Evolutionary conservation across 2,329 filamentous ascomycete genomes (phyloP).

Genomic region (Diplodia mutila): DNA sequence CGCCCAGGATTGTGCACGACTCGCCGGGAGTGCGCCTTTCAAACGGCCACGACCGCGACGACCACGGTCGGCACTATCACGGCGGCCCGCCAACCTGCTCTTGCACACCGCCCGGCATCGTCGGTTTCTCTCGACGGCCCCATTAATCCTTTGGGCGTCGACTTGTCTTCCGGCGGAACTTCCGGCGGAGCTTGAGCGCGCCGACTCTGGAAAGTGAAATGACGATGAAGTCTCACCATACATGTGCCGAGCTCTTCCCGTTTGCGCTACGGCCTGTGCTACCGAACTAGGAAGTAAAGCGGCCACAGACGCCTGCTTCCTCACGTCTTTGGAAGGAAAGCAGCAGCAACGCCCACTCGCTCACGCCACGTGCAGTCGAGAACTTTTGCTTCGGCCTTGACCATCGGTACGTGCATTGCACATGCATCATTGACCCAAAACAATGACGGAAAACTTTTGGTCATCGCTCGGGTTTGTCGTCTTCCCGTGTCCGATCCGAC

Average conservation of each 20-base stretch:
- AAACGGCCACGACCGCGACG: too few species aligned
- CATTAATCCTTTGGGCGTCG: not conserved
- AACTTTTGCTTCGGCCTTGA: not conserved
- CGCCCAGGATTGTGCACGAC: not conserved
- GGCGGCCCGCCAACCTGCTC: not conserved
- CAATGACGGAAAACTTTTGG: not conserved
- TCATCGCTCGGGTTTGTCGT: not conserved
- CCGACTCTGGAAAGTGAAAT: not conserved
- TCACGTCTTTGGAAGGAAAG: too few species aligned
- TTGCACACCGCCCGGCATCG: conserved; percentile 4
- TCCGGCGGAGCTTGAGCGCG: not conserved
- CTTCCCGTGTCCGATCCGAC: not conserved
- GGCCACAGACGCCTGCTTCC: too few species aligned
- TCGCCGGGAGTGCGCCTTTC: too few species aligned
- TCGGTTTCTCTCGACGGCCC: not conserved
- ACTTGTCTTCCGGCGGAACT: too few species aligned
- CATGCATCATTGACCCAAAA: not conserved
- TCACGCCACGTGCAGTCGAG: not conserved
- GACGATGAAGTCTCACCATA: conserved; percentile 15
- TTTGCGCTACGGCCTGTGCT: not conserved
- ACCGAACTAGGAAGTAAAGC: not conserved
- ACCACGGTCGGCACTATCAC: conserved; percentile 1
- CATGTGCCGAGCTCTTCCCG: not conserved
- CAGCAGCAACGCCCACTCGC: not conserved
- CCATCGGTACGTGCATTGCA: too few species aligned